Base-by-base conservation (phyloP, 192 early-diverging fungal species). In the Haplosporangium gracile region DNA sequence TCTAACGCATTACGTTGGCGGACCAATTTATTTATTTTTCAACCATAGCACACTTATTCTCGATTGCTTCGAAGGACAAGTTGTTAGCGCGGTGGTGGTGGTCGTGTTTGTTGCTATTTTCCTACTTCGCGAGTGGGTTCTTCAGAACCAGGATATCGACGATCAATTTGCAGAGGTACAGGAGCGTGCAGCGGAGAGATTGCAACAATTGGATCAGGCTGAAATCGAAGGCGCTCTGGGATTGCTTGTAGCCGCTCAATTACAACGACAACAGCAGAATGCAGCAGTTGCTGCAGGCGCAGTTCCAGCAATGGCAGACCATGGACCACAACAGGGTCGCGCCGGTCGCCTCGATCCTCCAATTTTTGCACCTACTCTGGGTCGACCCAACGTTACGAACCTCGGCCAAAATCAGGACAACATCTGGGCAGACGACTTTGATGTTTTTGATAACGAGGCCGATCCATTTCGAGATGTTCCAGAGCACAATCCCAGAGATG, bases 91-190 rank as follows among this genome's bases (percentile, higher is more conserved):
- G 38, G 79, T 95, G 38, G 93, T 95, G 7, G 89, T 99, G 24
- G 83, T 98, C 42, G 88, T 95, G 10, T 97, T 95, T 75, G 90
- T 98, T n/a, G 91, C 92, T 4, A 90, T 96, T 32, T 95, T 97
- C 77, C 91, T 96, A 49, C 89, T 99, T 77, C 95, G 95, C 34
- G 98, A 99, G 85, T 98, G 97, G 93, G 93, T 98, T 40, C 88
- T 94, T 20, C 91, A 94, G 68, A 94, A 96, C 72, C 92, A 89
- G 57, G 88, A 86, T 75, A 39, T 78, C 13, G 81, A 88, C 16
- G 83, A 82, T 22, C 72, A 74, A 8, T 76, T n/a, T 26, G 70
- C 74, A 0, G 74, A 82, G 11, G 60, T 5, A 22, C 51, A 63
- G 13, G 70, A 72, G 76, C 65, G 74, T 22, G 74, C 70, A 24